Conservation (phyloP, 2,329 filamentous ascomycete genomes). For the Orbilia brochopaga region DNA sequence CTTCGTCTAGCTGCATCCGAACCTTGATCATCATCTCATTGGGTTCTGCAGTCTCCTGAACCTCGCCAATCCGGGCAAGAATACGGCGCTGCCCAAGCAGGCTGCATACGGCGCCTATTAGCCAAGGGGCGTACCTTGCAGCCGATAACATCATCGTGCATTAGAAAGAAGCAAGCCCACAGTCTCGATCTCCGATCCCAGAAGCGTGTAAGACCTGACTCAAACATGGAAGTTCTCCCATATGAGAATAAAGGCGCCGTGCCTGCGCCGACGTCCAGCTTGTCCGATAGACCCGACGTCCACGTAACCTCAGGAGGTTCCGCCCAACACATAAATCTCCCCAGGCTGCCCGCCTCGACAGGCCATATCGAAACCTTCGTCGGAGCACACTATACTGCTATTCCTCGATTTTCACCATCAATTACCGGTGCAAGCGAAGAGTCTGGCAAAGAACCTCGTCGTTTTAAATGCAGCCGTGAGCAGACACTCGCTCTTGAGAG, state of each 20-base stretch:
- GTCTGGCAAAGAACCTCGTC: conserved; percentile 43
- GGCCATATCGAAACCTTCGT: conserved; percentile 45
- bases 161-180: conserved; percentile 18
- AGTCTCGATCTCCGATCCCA: conserved; percentile 31
- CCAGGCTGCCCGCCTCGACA: conserved; percentile 25
- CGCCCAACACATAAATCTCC: conserved; percentile 45
- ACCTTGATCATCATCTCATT: not conserved
- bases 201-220: conserved; percentile 12
- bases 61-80: not conserved
- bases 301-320: conserved; percentile 36
- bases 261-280: conserved; percentile 27
- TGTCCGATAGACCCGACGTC: conserved; percentile 31
- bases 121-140: conserved; percentile 40
- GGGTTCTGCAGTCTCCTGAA: not conserved
- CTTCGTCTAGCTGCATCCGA: not conserved
- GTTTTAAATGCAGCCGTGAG: conserved; percentile 49
- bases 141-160: conserved; percentile 39
- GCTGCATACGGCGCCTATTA: conserved; percentile 1
- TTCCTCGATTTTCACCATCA: conserved; percentile 46
- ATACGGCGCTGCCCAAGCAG: not conserved
- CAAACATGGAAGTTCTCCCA: conserved; percentile 31
- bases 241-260: conserved; percentile 48
- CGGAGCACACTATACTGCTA: conserved; percentile 33
- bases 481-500: conserved; percentile 47
- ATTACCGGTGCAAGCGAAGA: conserved; percentile 46